Evolutionary conservation across 2,329 filamentous ascomycete genomes (phyloP), one percentile per base, ranked within the genome.

Genomic region (Penicillium sp.): DNA sequence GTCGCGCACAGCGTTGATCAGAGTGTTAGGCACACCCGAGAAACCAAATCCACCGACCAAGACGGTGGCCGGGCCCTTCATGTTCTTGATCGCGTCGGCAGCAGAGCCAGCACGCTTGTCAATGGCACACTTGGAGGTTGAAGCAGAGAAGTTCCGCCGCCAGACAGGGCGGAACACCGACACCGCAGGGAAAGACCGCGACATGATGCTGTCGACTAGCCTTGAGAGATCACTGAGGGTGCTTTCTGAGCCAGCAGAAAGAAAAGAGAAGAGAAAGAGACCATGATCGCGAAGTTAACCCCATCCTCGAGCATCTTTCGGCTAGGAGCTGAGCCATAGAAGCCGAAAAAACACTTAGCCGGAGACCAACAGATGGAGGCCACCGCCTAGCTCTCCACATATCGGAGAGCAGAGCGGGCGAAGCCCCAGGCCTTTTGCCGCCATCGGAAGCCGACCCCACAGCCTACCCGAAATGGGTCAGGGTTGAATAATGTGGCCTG

Each of bases 1-100:
- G 45, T 81, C 80, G 54, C 87, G 83, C 22, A 94, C 82, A 42
- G 88, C 86, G 51, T 86, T 81, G 71, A 92, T 93, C 58, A 74
- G 63, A 22, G 70, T 71, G 55, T 65, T 67, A 17, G 68, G 67
- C 10, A 71, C 63, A 59, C 90, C 90, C 62, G 89, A 92, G 34
- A 94, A 84, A 25, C 90, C 91, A 73, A 94, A 94, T 1, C 90
- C 90, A 48, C 90, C 88, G 68, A 90, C 91, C 54, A 94, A 79
- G 34, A 94, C 78, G 0, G 86, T 90, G 6, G 86, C 86, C 53
- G 89, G 84, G 65, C 89, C 87, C 72, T 88, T 82, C 64, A 93
- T 80, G 69, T 91, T 89, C n/a, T 86, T 84, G 57, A 92, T 84
- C 15, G 90, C 90, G 57, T 86, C 86, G 61, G 87, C 84, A 34